Evolutionary conservation across 768 basidiomycete genomes (phyloP), one percentile per base, ranked within the genome.

Genomic region (Ephemerocybe angulata): DNA sequence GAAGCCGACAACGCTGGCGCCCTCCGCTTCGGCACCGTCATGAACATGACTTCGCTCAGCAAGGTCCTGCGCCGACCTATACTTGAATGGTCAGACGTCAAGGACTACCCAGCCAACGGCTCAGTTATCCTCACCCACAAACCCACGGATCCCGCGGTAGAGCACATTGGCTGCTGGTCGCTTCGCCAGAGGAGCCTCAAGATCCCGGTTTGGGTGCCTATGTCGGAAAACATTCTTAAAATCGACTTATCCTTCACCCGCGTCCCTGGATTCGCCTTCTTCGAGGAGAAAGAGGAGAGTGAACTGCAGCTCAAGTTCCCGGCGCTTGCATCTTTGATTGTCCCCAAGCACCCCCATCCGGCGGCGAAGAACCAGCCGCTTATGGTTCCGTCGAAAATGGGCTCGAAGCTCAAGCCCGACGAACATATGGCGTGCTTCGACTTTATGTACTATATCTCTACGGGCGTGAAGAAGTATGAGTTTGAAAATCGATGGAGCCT

Each of bases 81-180:
- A n/a, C 17, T 56, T 11, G 49, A 56, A 24, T 56, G 55, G 55
- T 33, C n/a, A 11, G 55, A 56, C 13, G 55, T 56, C 6, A 56
- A 56, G 24, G 22, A 19, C 27, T 19, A 19, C 2, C 35, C n/a
- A 3, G n/a, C 48, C 29, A 21, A 35, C 12, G 31, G 12, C 10
- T 15, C 30, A 12, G 21, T 35, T 15, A 2, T 50, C 22, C 15
- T 25, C n/a, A 42, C 43, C 22, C 22, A 48, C 3, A 31, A 28
- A 28, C 38, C 13, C 10, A 21, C 38, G 2, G 38, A 50, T 24
- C 49, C 50, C 17, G 48, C 42, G 21, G 29, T 56, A n/a, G 55
- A 50, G 40, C 29, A 30, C 30, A 43, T 43, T 44, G 49, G 55
- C 12, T 31, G 28, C 49, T 56, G 28, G 55, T 56, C 30, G 37